A percentile compares a stretch with the other conserved stretches of the same genome.
phyloP scores from a whole-genome alignment of 257 asterid species.

The Solanum okadae region DNA sequence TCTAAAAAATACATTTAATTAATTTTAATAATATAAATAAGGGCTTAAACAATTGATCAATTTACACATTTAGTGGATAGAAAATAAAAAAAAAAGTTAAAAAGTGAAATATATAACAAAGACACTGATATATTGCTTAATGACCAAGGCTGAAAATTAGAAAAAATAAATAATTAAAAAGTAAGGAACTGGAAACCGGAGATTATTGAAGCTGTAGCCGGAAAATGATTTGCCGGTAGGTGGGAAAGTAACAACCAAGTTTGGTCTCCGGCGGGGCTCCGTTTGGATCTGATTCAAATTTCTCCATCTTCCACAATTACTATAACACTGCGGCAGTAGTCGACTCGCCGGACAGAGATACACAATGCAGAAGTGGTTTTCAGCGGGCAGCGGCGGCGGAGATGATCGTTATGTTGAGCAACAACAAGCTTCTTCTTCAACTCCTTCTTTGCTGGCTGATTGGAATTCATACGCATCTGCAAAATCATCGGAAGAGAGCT shows the following conservation, averaged over 20 bases:
- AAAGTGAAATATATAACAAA: not conserved
- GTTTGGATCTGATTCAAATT: not conserved
- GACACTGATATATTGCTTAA: not conserved
- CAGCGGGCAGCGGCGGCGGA: constrained; percentile 29
- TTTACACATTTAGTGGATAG: not conserved
- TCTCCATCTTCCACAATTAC: not conserved
- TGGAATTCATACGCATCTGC: constrained; percentile 76
- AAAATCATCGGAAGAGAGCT: constrained; percentile 43
- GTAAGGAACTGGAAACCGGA: not conserved
- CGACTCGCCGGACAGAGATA: not conserved
- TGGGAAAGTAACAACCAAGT: not conserved
- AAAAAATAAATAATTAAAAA: not conserved
- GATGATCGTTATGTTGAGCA: constrained; percentile 11
- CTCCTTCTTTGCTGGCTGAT: constrained; percentile 57
- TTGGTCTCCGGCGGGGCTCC: not conserved
- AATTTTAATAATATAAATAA: too few relatives aligned
- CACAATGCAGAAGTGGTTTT: constrained; percentile 75
- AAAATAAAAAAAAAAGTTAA: not conserved
- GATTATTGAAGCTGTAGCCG: not conserved
- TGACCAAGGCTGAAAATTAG: not conserved
- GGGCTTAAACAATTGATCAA: not conserved
- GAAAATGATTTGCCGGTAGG: not conserved
- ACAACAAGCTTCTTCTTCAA: constrained; percentile 25
- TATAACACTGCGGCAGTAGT: not conserved
- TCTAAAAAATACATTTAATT: too few relatives aligned